Evolutionary conservation across 495 filamentous ascomycete species (phyloP), one percentile per base, ranked within the genome.

Genomic region (Hypoxylon subgilvum): DNA sequence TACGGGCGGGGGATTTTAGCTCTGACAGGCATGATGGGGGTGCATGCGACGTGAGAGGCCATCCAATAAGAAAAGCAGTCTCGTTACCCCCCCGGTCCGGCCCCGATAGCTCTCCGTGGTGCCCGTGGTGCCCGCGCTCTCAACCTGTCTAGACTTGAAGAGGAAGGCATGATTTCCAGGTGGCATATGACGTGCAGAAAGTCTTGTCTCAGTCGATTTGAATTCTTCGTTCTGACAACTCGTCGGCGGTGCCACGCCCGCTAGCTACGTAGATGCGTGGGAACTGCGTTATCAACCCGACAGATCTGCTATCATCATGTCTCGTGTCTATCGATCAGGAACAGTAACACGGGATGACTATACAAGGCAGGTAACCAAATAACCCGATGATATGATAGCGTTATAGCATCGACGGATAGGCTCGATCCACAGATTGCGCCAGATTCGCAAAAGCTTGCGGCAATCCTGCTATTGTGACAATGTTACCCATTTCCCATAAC

Each of bases 301-400:
- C 43, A 53, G 51, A 61, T 56, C 56, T 61, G 61, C 51, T 65
- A 65, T 65, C 61, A 44, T 40, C 14, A n/a, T 42, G 56, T 60
- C 61, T 65, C 56, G 61, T 65, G 51, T 65, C 61, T 54, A 65
- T 65, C 56, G 52, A 64, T 65, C 61, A 65, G 61, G 61, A 60
- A 65, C 61, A 65, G 61, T 65, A 60, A 65, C 61, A 65, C 61
- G 55, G 61, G 47, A 60, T 65, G 61, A 50, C 61, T 65, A 60
- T 60, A 65, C 61, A 65, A 65, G 61, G 61, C 61, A 65, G 61
- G 61, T 65, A 65, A 65, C 61, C 56, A 56, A 44, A 60, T 65
- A 61, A 56, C 61, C 55, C 55, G 50, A 60, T 46, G 50, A 56
- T 51, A 65, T 65, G 55, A 60, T 58, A 56, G 32, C 28, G 38